Base-by-base conservation (phyloP, 495 filamentous ascomycete species). In the Xylaria longipes region DNA sequence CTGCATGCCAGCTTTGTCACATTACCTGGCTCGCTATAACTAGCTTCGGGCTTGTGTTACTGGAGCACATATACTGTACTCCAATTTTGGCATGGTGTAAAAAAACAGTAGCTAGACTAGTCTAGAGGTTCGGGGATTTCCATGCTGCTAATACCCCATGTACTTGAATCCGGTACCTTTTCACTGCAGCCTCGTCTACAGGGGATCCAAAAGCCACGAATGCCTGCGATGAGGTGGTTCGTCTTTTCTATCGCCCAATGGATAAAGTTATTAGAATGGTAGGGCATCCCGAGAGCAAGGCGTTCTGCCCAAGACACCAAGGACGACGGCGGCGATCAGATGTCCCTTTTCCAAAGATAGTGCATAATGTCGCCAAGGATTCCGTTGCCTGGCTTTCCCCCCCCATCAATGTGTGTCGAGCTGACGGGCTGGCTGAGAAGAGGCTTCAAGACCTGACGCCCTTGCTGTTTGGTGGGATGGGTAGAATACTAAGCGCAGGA, bases 351-450 rank as follows among this genome's bases (percentile, higher is more conserved):
- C 48, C 65, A 54, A 67, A 60, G 46, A 37, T 64, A 46, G 17
- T 64, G 68, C 68, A 70, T 70, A 45, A 64, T 54, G 27, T 25
- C 50, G 68, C 60, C 68, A 70, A 70, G 68, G 31, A 63, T 56
- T 41, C 31, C 50, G 25, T 17, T 41, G 48, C 64, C 48, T 64
- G 35, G 48, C 46, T 41, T 63, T 22, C 25, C 56, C 37, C 54
- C 46, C 37, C 54, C 46, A 25, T 56, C 45, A 61, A 70, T 27
- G 68, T 62, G 65, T 52, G 68, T 41, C 58, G 60, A 64, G 68
- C 46, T 62, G 60, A 64, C 68, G 33, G 39, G 46, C 48, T 35
- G 64, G 68, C 60, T 70, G 45, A 69, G 68, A 64, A 70, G 58
- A 70, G 57, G 58, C 58, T 70, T 64, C 58, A 56, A 63, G 31